Conservation (phyloP, 805 yeast genomes). For the Wickerhamiella dianesei region DNA sequence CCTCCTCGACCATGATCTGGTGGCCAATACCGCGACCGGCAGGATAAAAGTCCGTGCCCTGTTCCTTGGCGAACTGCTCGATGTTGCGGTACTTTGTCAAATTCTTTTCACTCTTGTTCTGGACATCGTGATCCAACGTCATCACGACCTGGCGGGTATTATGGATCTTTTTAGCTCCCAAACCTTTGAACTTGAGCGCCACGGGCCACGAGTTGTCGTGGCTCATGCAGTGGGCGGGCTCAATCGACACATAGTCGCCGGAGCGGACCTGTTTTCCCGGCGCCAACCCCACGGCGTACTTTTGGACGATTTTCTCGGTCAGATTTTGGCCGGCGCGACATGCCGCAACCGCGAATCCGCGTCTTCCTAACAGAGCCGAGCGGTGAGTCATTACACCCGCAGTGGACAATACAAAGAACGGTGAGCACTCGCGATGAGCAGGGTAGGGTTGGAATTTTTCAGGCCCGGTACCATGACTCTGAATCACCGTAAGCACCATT, state of each 20-base stretch:
- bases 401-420: too few relatives aligned
- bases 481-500: not conserved
- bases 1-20: conserved; percentile 98
- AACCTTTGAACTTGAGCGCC: conserved; percentile 87
- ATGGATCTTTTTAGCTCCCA: conserved; percentile 75
- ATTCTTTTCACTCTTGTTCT: conserved; percentile 80
- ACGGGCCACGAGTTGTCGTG: conserved; percentile 99
- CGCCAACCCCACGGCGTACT: conserved; percentile 76
- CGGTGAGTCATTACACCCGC: too few relatives aligned
- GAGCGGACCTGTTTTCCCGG: conserved; percentile 61
- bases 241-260: conserved; percentile 91
- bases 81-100: conserved; percentile 77
- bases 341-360: conserved; percentile 10
- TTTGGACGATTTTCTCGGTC: conserved; percentile 92
- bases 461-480: not conserved
- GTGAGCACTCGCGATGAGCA: not conserved
- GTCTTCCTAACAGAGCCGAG: too few relatives aligned
- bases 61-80: conserved; percentile 75
- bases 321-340: conserved; percentile 45
- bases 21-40: conserved; percentile 99
- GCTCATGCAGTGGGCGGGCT: conserved; percentile 97
- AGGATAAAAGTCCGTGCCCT: conserved; percentile 92
- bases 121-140: conserved; percentile 97
- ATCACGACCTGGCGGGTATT: conserved; percentile 87
- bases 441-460: not conserved